These are phyloP conservation scores for Ogataea minuta DNA, from an alignment of 805 yeast genomes.

Conservation along the genomic window DNA sequence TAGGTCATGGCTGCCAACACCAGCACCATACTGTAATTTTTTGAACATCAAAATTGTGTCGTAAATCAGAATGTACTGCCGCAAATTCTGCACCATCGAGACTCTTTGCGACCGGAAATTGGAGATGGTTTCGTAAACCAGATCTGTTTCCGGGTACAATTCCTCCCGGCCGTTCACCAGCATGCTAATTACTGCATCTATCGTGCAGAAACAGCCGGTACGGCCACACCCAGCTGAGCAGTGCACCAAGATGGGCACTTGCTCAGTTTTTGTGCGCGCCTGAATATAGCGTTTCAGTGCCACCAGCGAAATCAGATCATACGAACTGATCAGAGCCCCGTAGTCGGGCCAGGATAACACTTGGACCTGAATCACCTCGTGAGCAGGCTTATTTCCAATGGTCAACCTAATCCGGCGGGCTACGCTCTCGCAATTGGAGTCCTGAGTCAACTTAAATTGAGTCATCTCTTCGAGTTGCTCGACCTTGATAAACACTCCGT, in stretches of 20 bases:
- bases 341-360: slow-evolving; percentile 82
- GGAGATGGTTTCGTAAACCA: slow-evolving; percentile 47
- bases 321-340: slow-evolving; percentile 56
- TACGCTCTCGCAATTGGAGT: slow-evolving; percentile 24
- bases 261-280: slow-evolving; percentile 14
- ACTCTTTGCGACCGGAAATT: slow-evolving; percentile 50
- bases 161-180: slow-evolving; percentile 16
- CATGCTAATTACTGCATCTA: slow-evolving; percentile 57
- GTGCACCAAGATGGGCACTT: slow-evolving; percentile 66
- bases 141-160: slow-evolving; percentile 31
- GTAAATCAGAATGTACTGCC: slow-evolving; percentile 53
- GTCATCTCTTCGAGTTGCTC: slow-evolving; percentile 25
- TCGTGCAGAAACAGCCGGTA: slow-evolving; percentile 82
- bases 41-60: slow-evolving; percentile 37
- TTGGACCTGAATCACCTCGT: slow-evolving; percentile 70
- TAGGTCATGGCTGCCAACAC: slow-evolving; percentile 5
- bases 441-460: slow-evolving; percentile 26
- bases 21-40: slow-evolving; percentile 18
- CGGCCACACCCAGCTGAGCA: slow-evolving; percentile 98
- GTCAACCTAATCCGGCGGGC: slow-evolving; percentile 46
- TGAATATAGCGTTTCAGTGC: slow-evolving; percentile 35
- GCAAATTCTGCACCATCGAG: slow-evolving; percentile 56
- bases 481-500: slow-evolving; percentile 25
- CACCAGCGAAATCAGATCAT: slow-evolving; percentile 55
- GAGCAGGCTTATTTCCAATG: slow-evolving; percentile 34